Evolutionary conservation across 2,329 filamentous ascomycete genomes (phyloP), one percentile per base, ranked within the genome.

Genomic region (Chrysosporium queenslandicum): DNA sequence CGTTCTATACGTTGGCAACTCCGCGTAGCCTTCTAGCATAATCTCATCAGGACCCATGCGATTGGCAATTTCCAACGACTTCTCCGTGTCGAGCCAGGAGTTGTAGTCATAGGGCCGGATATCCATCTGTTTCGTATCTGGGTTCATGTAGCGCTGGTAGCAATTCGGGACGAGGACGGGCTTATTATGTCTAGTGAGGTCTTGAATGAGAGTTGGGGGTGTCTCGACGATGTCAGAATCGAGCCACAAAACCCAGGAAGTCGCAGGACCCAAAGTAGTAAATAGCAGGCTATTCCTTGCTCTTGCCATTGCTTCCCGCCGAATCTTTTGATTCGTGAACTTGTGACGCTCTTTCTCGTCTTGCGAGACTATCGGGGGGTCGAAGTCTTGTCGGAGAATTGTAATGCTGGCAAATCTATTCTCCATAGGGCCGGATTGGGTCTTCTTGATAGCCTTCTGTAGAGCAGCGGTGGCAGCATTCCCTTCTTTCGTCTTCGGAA

Each of bases 181-280:
- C 70, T 92, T 88, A 70, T 97, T 81, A 69, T 94, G 87, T 7
- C 75, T 71, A 2, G 92, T 90, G 18, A 98, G 79, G 65, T 98
- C 92, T 67, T 98, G 88, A 59, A 98, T 94, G 47, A 98, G 74
- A 2, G 81, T 78, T 0, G 81, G 74, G 0, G 91, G 92, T 3
- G 87, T 88, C 72, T 98, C 92, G 60, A 98, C 66, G 58, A 98
- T 85, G 67, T 98, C 92, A 34, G 83, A 79, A 65, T 98, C 92
- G 27, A 98, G 77, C 92, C 92, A 98, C 21, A 98, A 77, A 30
- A 98, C 90, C 92, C 92, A 98, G 0, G 88, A 92, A 0, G 89
- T 96, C 11, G 82, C 79, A 0, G 90, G 90, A 1, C 91, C 90
- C 8, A 98, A 75, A 0, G 91, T 97, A 7, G 92, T 96, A 73